Conservation (phyloP, 2,329 filamentous ascomycete species). For the Trichoderma koningiopsis region DNA sequence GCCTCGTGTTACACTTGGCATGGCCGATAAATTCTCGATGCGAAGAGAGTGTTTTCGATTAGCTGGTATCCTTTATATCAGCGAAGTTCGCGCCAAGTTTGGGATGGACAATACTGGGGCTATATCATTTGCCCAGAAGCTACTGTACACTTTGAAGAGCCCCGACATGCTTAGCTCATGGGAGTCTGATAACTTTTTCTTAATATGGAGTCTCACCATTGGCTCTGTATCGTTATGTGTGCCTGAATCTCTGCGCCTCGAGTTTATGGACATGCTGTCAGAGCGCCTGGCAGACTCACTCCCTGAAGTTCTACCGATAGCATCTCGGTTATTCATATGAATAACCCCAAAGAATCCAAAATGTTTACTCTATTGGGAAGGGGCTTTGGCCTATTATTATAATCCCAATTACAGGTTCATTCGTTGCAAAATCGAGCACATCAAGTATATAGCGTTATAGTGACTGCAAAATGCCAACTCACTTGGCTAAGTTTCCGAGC, state of each 20-base stretch:
- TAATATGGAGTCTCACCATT: not conserved
- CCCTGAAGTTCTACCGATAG: not conserved
- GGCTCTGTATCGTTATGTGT: conserved; percentile 12
- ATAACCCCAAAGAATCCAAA: not conserved
- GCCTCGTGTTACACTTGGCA: not conserved
- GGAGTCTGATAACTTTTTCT: not conserved
- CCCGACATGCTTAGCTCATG: not conserved
- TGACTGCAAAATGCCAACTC: not conserved
- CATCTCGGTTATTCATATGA: not conserved
- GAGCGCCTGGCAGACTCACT: not conserved
- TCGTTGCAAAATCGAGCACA: not conserved
- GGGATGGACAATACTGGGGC: conserved; percentile 18
- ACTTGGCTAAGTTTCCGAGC: not conserved
- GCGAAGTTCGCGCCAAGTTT: conserved; percentile 12
- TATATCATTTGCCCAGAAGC: conserved; percentile 1
- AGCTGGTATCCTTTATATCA: conserved; percentile 2
- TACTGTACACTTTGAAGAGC: not conserved
- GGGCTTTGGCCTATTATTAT: no score
- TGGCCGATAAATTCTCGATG: not conserved
- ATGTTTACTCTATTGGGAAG: no score
- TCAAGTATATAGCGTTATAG: not conserved
- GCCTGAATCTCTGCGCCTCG: conserved; percentile 8
- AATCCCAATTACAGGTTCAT: not conserved
- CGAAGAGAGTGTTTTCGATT: conserved; percentile 14
- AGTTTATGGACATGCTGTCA: conserved; percentile 13